Evolutionary conservation across 345 rosid genomes (phyloP).

Genomic region (Mallotus nudiflorus): DNA sequence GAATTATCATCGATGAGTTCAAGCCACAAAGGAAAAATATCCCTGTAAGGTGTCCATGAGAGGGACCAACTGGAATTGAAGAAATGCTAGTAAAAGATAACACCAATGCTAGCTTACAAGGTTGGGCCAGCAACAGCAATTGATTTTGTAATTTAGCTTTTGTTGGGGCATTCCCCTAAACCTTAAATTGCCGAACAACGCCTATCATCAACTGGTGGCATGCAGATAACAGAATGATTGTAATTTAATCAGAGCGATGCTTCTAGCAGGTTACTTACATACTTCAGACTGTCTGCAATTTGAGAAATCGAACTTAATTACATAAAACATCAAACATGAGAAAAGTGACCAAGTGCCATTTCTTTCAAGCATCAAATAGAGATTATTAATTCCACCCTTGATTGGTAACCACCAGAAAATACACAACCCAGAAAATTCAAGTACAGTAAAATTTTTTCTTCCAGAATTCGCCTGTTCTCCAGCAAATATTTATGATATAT

Average conservation of each 20-base stretch:
- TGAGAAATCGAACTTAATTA: not conserved
- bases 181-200: not conserved
- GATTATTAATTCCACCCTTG: not conserved
- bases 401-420: not conserved
- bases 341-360: not conserved
- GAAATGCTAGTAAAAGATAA: constrained; percentile 3
- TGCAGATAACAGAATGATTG: too few relatives aligned
- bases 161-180: not conserved
- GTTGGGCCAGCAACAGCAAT: not conserved
- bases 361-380: not conserved
- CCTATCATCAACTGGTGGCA: too few relatives aligned
- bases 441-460: not conserved
- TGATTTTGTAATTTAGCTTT: not conserved
- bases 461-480: not conserved
- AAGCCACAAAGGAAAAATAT: constrained; percentile 1
- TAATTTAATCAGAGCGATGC: too few relatives aligned
- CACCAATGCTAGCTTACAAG: constrained; percentile 2
- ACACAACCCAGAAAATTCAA: not conserved
- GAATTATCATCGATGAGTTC: constrained; percentile 15
- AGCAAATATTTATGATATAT: constrained; percentile 13
- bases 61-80: not conserved
- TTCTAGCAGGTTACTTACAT: too few relatives aligned
- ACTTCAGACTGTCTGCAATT: too few relatives aligned
- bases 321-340: too few relatives aligned
- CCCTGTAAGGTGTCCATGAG: not conserved